These are phyloP conservation scores for Boletus sp. DNA, from an alignment of 768 basidiomycete species.

Conservation along the genomic window DNA sequence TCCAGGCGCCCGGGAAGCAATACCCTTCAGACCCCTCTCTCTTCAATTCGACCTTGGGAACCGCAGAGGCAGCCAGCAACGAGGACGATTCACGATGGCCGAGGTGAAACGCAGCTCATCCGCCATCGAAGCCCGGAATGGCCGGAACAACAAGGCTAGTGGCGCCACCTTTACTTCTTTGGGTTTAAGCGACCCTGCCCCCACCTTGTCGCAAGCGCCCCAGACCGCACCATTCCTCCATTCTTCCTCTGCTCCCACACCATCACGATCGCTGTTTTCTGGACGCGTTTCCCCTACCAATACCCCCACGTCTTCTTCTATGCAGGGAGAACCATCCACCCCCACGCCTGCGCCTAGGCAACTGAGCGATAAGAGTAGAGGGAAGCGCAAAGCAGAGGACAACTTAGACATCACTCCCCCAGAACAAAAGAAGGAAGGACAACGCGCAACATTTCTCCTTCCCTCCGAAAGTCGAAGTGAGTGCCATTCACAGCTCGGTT, in stretches of 20 bases:
- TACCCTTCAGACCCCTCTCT: conserved; percentile 17
- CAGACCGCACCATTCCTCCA: conserved; percentile 7
- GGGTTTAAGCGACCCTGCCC: conserved; percentile 17
- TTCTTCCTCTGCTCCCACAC: conserved; percentile 18
- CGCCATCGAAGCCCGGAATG: conserved; percentile 19
- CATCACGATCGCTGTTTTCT: conserved; percentile 15
- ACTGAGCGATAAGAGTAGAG: conserved; percentile 39
- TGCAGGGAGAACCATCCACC: conserved; percentile 29
- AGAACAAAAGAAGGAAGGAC: conserved; percentile 49
- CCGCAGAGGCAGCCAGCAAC: conserved; percentile 13
- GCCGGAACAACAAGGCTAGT: conserved; percentile 12
- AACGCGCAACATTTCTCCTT: conserved; percentile 60
- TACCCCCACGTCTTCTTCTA: conserved; percentile 11
- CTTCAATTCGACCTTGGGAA: conserved; percentile 19
- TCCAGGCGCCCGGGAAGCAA: conserved; percentile 18
- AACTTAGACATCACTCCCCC: conserved; percentile 68
- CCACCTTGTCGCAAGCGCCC: conserved; percentile 5
- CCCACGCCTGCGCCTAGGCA: conserved; percentile 32
- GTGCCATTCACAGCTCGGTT: conserved; percentile 25
- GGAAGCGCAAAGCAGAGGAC: conserved; percentile 75
- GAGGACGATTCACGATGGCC: conserved; percentile 10
- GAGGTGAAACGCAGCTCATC: conserved; percentile 28
- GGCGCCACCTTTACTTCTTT: conserved; percentile 15
- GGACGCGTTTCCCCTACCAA: conserved; percentile 8
- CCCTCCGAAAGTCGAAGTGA: conserved; percentile 54